These are phyloP conservation scores for Glomus cerebriforme DNA, from an alignment of 192 early-diverging fungal genomes.

Conservation along the genomic window DNA sequence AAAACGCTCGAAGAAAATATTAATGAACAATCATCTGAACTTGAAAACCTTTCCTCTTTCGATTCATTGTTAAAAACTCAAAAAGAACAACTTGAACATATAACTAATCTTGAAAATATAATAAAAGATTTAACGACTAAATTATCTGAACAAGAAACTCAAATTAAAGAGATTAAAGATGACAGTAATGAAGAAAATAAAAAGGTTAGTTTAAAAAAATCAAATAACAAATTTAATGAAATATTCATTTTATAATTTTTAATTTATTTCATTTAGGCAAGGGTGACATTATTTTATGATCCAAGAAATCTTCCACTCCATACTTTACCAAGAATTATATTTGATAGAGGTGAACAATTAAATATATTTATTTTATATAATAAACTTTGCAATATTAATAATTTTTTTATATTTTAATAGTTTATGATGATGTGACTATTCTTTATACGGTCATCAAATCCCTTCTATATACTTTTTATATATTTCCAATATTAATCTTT, in stretches of 20 bases:
- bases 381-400: too few relatives aligned
- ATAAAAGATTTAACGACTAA: not conserved
- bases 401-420: not conserved
- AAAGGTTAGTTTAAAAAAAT: not conserved
- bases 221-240: too few relatives aligned
- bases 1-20: not conserved
- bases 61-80: not conserved
- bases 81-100: not conserved
- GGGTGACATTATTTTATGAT: not conserved
- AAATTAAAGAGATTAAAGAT: not conserved
- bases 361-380: too few relatives aligned
- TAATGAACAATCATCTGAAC: not conserved
- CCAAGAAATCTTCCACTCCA: not conserved
- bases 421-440: not conserved
- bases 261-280: not conserved
- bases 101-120: not conserved
- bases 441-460: not conserved
- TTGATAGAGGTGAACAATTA: not conserved
- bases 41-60: not conserved
- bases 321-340: not conserved
- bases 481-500: not conserved
- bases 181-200: not conserved
- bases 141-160: not conserved
- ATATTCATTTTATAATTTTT: too few relatives aligned
- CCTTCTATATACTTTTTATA: not conserved